These are phyloP conservation scores for Zymoseptoria passerinii DNA, from an alignment of 2,329 filamentous ascomycete species.

Conservation along the genomic window DNA sequence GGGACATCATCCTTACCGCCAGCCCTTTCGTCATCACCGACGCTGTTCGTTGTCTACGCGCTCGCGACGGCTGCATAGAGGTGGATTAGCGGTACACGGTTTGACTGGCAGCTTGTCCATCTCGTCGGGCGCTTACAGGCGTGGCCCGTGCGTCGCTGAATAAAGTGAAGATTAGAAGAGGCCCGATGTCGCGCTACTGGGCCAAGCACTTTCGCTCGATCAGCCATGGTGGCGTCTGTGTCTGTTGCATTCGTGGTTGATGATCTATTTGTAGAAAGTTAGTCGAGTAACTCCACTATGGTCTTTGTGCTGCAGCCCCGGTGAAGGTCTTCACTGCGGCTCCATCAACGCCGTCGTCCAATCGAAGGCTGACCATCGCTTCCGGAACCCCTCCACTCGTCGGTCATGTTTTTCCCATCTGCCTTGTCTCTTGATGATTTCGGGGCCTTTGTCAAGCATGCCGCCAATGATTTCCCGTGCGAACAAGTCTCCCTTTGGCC, in stretches of 20 bases:
- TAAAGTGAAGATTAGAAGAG: background rate
- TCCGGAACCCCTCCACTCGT: constrained; percentile 69
- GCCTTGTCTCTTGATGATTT: constrained; percentile 84
- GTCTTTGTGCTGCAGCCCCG: background rate
- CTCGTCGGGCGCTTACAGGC: constrained; percentile 4
- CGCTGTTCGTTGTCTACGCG: constrained; percentile 10
- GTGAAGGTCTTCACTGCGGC: constrained; percentile 15
- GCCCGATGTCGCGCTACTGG: background rate
- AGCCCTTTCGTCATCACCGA: constrained; percentile 10
- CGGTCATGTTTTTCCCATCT: constrained; percentile 64
- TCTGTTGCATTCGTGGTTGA: background rate
- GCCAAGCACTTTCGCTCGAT: background rate
- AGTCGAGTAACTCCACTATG: background rate
- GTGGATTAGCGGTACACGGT: constrained; percentile 1
- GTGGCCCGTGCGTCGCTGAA: background rate
- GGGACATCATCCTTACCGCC: constrained; percentile 9
- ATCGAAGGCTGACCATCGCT: constrained; percentile 86
- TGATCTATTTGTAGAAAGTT: background rate
- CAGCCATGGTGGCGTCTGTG: background rate
- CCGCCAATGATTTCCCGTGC: constrained; percentile 86
- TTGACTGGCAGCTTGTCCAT: constrained; percentile 4
- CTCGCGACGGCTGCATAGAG: constrained; percentile 10
- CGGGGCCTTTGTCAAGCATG: constrained; percentile 75
- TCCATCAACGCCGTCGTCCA: constrained; percentile 62
- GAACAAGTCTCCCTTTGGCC: constrained; percentile 88